Percentiles rank a stretch among this genome's conserved stretches.
Conservation (phyloP, 2,329 filamentous ascomycete genomes). For the Arachnomyces sp. region DNA sequence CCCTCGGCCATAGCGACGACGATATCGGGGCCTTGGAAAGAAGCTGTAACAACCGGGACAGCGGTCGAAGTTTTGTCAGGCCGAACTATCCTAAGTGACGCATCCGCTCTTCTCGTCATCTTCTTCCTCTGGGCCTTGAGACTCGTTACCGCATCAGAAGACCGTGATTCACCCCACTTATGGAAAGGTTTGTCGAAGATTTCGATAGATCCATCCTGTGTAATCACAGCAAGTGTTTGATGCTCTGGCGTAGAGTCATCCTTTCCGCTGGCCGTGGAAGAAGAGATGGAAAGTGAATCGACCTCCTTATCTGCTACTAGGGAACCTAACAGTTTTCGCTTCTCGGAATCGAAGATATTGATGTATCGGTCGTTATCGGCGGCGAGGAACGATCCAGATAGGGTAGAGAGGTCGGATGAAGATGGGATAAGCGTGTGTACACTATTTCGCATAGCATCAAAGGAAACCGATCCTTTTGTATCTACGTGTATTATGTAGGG, state of each 20-base stretch:
- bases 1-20: conserved; percentile 42
- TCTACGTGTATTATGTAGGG: conserved; percentile 39
- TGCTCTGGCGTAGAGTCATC: conserved; percentile 21
- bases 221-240: conserved; percentile 39
- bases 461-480: conserved; percentile 30
- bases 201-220: conserved; percentile 41
- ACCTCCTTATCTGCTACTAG: conserved; percentile 43
- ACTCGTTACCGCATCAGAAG: conserved; percentile 25
- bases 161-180: conserved; percentile 21
- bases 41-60: conserved; percentile 36
- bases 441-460: conserved; percentile 43
- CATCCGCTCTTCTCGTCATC: conserved; percentile 37
- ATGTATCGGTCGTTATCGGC: conserved; percentile 44
- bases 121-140: conserved; percentile 39
- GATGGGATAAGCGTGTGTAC: conserved; percentile 41
- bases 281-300: conserved; percentile 28
- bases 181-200: conserved; percentile 43
- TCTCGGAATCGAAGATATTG: conserved; percentile 40
- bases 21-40: conserved; percentile 39
- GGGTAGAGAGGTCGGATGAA: conserved; percentile 23
- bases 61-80: conserved; percentile 31
- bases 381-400: conserved; percentile 37
- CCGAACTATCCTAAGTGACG: conserved; percentile 36
- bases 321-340: conserved; percentile 37
- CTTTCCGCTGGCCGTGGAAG: conserved; percentile 18